phyloP scores from a whole-genome alignment of 2,329 filamentous ascomycete genomes.

The Colletotrichum sp. region DNA sequence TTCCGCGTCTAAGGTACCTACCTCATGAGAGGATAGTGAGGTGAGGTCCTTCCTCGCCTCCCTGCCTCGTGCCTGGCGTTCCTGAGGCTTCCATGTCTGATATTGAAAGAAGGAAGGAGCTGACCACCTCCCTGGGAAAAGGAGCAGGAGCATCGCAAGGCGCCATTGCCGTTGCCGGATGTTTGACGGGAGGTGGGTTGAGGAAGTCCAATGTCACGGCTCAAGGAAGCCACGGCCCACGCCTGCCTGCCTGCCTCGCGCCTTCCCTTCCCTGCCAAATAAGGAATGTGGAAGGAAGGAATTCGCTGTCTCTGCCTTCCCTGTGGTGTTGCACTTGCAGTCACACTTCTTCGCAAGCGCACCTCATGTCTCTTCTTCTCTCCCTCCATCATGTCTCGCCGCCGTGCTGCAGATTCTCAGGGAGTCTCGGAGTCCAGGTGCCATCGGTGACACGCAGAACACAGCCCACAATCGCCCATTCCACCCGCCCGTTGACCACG shows the following conservation, averaged over 20 bases:
- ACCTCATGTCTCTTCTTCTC: neutral
- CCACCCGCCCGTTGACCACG: slow-evolving; percentile 6
- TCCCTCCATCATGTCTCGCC: neutral
- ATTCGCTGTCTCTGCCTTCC: neutral
- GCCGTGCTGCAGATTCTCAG: neutral
- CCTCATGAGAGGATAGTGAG: neutral
- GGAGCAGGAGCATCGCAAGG: neutral
- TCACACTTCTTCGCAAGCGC: neutral
- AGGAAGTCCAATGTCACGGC: neutral
- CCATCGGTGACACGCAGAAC: neutral
- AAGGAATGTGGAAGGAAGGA: neutral
- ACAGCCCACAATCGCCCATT: neutral
- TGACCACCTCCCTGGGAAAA: neutral
- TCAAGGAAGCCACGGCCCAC: neutral
- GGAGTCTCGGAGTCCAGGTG: neutral
- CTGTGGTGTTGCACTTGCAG: neutral
- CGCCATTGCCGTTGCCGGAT: neutral
- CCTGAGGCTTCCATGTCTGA: neutral
- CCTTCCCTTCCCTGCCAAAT: neutral
- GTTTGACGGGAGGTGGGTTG: neutral
- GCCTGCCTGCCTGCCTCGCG: neutral
- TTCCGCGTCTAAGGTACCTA: neutral
- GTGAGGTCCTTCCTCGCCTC: neutral
- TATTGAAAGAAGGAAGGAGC: neutral
- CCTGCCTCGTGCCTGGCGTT: neutral